A percentile compares a stretch with the other conserved stretches of the same genome.
These are phyloP conservation scores for Crithidia expoeki DNA, from an alignment of 208 protist genomes.

Conservation along the genomic window DNA sequence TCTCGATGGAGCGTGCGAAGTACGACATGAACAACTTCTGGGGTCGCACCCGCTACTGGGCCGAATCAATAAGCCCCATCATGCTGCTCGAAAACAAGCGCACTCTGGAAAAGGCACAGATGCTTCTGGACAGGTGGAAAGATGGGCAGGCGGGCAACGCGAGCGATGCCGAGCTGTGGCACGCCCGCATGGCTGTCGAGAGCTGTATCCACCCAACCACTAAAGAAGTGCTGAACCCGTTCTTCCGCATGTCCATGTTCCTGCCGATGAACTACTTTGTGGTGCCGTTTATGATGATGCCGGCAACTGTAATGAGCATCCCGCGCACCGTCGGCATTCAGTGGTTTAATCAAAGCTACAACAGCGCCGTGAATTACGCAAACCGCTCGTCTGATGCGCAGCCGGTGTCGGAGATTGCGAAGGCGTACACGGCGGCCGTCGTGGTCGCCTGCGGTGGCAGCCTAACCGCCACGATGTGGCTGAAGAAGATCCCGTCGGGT, in stretches of 20 bases:
- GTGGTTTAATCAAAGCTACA: slow-evolving; percentile 95
- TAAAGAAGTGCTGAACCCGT: slow-evolving; percentile 82
- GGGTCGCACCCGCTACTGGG: slow-evolving; percentile 88
- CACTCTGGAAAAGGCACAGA: slow-evolving; percentile 44
- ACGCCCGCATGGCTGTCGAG: slow-evolving; percentile 83
- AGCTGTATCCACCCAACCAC: slow-evolving; percentile 92
- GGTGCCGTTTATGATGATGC: slow-evolving; percentile 90
- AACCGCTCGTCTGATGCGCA: slow-evolving; percentile 93
- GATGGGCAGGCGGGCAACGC: slow-evolving; percentile 31
- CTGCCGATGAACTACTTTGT: slow-evolving; percentile 93
- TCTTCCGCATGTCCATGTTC: slow-evolving; percentile 93
- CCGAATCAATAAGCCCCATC: slow-evolving; percentile 81
- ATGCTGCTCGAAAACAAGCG: slow-evolving; percentile 68
- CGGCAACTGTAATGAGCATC: slow-evolving; percentile 67
- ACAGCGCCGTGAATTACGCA: slow-evolving; percentile 94
- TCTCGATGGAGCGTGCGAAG: slow-evolving; percentile 63
- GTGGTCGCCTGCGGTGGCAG: slow-evolving; percentile 66
- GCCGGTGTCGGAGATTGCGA: slow-evolving; percentile 69
- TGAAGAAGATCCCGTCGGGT: slow-evolving; percentile 58
- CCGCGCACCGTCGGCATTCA: slow-evolving; percentile 86
- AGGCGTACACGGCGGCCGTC: slow-evolving; percentile 84
- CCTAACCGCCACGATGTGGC: slow-evolving; percentile 64
- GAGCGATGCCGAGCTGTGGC: slow-evolving; percentile 80
- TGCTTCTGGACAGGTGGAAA: slow-evolving; percentile 64
- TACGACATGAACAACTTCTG: slow-evolving; percentile 84